Evolutionary conservation across 176 grass and related monocot genomes (phyloP), one percentile per base, ranked within the genome.

Genomic region (Eremochloa ophiuroides): DNA sequence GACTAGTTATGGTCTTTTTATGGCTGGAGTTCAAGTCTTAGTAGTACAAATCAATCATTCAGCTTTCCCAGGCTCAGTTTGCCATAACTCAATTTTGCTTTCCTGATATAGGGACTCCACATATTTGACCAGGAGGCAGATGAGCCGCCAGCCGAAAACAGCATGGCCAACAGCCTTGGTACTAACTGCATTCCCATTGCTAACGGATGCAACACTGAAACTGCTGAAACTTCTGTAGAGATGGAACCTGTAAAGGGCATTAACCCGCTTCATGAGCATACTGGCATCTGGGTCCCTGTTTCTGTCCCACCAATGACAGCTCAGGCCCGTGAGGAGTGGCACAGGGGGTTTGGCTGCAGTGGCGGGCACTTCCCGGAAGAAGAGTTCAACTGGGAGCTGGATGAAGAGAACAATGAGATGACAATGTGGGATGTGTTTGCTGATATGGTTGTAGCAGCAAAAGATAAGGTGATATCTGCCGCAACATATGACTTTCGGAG

Each of bases 341-440:
- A 81, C 51, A 88, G 70, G 29, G 88, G 92, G 12, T 95, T 98
- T 71, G 63, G 88, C 33, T 82, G 62, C 8, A 88, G 86, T 25
- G 74, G 84, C 7, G 79, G 81, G 5, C 84, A 87, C 84, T 95
- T 98, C 37, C 34, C 76, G 1, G 92, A 95, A 4, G 92, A 92
- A 76, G 94, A 89, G 80, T 82, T 85, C 76, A 83, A 40, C 8
- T 94, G 94, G 92, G 94, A 94, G 12, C 79, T 86, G 9, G 70
- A 92, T 80, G 85, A 79, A 82, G 85, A 88, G 22, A 43, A 84
- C 18, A 83, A 43, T 74, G 92, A 90, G 66, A 91, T 95, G 88
- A 91, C 96, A 35, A 95, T 98, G 93, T 93, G 93, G 96, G 88
- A 98, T 79, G 86, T 98, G 71, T 68, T 93, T 63, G 64, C 96